These are phyloP conservation scores for Xerophyta viscosa DNA, from an alignment of 106 monocot genomes.

Conservation along the genomic window DNA sequence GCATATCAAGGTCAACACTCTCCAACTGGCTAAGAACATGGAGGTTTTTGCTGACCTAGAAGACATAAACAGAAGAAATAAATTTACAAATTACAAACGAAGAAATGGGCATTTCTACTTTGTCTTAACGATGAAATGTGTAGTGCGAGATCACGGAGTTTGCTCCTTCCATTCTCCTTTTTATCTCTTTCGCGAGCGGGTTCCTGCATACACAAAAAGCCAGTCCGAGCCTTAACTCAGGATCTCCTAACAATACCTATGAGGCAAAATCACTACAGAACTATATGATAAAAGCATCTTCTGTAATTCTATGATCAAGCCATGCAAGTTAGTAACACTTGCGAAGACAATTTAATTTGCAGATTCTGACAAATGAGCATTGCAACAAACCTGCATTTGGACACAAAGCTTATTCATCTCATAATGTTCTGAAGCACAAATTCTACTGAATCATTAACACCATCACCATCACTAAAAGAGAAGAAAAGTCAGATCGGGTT, in stretches of 20 bases:
- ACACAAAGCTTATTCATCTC: conserved; percentile 99
- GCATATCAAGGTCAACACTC: conserved; percentile 93
- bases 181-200: conserved; percentile 78
- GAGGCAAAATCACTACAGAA: conserved; percentile 40
- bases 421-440: conserved; percentile 97
- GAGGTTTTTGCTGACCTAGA: conserved; percentile 95
- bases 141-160: conserved; percentile 98
- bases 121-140: too few relatives aligned
- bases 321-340: background rate
- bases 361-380: background rate
- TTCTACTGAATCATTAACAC: conserved; percentile 71
- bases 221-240: conserved; percentile 34
- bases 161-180: conserved; percentile 88
- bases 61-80: conserved; percentile 8
- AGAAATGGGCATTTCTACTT: too few relatives aligned
- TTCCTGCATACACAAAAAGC: conserved; percentile 82
- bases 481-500: background rate
- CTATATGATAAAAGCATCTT: conserved; percentile 19
- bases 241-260: conserved; percentile 40
- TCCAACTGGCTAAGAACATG: conserved; percentile 98
- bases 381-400: conserved; percentile 80
- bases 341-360: background rate
- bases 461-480: conserved; percentile 77
- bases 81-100: too few relatives aligned
- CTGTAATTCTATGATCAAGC: background rate